These are phyloP conservation scores for Cytospora piceae DNA, from an alignment of 2,329 filamentous ascomycete species.

Conservation along the genomic window DNA sequence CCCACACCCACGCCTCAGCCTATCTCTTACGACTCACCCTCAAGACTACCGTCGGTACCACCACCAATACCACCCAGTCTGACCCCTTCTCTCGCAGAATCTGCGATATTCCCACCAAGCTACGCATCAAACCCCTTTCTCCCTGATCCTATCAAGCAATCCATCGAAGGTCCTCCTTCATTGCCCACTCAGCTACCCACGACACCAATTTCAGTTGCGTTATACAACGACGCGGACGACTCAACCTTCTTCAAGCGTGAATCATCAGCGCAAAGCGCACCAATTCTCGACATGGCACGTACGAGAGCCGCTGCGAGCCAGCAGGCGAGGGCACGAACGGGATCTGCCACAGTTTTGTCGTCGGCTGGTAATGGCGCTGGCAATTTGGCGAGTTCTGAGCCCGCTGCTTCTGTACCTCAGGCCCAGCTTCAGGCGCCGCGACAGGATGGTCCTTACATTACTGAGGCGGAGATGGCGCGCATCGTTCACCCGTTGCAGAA, in stretches of 20 bases:
- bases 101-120: conserved; percentile 14
- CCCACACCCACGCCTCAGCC: conserved; percentile 13
- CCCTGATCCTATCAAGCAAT: conserved; percentile 28
- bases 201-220: conserved; percentile 26
- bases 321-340: not conserved
- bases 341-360: conserved; percentile 13
- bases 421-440: conserved; percentile 3
- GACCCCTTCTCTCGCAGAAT: conserved; percentile 12
- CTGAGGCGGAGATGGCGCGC: conserved; percentile 20
- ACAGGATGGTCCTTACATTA: conserved; percentile 24
- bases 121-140: conserved; percentile 22
- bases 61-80: conserved; percentile 11
- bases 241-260: conserved; percentile 26
- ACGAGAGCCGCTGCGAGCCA: not conserved
- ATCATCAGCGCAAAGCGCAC: conserved; percentile 23
- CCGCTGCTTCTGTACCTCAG: not conserved
- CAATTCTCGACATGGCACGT: conserved; percentile 18
- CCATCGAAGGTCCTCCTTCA: conserved; percentile 24
- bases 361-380: not conserved
- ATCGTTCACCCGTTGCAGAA: conserved; percentile 34
- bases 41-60: conserved; percentile 5
- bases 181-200: conserved; percentile 21
- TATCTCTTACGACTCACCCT: conserved; percentile 20
- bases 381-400: conserved; percentile 13
- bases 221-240: conserved; percentile 28